A percentile compares a stretch with the other conserved stretches of the same genome.
phyloP scores from a whole-genome alignment of 2,329 filamentous ascomycete genomes.

The Ophiostoma himal-ulmi region DNA sequence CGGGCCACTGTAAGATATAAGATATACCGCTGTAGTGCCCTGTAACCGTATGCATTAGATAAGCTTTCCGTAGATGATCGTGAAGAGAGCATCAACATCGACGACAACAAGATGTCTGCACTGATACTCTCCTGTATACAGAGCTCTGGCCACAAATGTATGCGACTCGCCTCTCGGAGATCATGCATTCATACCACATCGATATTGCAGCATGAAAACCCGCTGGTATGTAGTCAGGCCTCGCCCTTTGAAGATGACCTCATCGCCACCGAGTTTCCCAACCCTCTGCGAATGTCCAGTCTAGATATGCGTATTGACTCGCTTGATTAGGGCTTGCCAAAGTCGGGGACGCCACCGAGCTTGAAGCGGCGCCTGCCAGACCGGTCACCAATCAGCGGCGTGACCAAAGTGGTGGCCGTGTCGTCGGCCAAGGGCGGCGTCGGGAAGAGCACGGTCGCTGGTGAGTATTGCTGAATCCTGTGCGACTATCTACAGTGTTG shows the following conservation, averaged over 20 bases:
- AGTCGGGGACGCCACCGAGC: conserved; percentile 65
- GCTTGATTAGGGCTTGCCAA: conserved; percentile 66
- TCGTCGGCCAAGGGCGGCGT: conserved; percentile 98
- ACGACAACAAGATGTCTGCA: neutral
- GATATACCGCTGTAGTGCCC: neutral
- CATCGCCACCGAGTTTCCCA: neutral
- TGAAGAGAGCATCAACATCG: neutral
- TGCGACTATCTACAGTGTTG: neutral
- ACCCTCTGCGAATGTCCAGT: neutral
- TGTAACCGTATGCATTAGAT: neutral
- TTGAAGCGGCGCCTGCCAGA: conserved; percentile 77
- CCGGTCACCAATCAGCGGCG: conserved; percentile 72
- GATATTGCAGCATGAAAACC: conserved; percentile 73
- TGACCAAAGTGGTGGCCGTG: conserved; percentile 90
- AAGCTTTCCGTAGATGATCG: neutral
- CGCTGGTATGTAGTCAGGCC: conserved; percentile 55
- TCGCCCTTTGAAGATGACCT: neutral
- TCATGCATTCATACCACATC: conserved; percentile 45
- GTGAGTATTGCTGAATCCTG: conserved; percentile 36
- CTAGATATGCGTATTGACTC: neutral
- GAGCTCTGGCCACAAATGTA: neutral
- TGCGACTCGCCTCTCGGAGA: neutral
- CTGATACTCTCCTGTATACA: neutral
- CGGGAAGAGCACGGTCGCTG: conserved; percentile 88
- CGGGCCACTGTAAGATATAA: neutral